These are phyloP conservation scores for Gracilaria gracilis DNA, from an alignment of 23 red algal species.

Conservation along the genomic window DNA sequence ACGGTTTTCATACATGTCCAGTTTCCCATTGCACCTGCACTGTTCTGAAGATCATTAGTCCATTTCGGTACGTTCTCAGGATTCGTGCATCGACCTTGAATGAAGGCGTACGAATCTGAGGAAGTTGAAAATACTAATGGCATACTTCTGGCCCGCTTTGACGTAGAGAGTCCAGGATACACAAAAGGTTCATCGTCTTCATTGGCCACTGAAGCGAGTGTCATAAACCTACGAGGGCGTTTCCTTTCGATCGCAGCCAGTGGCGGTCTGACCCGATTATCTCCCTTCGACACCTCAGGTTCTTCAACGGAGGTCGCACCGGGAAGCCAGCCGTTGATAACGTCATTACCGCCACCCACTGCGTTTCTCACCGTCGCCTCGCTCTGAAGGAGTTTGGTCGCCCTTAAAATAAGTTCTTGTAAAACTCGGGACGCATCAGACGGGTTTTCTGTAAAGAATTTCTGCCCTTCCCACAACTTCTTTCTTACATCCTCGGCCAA, in stretches of 20 bases:
- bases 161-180: neutral
- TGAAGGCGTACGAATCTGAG: slow-evolving; percentile 42
- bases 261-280: slow-evolving; percentile 47
- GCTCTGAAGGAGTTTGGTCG: neutral
- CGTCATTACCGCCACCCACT: neutral
- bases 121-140: slow-evolving; percentile 27
- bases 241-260: slow-evolving; percentile 45
- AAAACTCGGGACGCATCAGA: neutral
- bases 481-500: slow-evolving; percentile 30
- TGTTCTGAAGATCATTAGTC: slow-evolving; percentile 1
- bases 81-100: slow-evolving; percentile 39
- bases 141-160: slow-evolving; percentile 36
- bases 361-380: slow-evolving; percentile 25
- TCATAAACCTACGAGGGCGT: slow-evolving; percentile 55
- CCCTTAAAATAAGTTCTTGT: neutral
- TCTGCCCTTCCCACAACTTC: slow-evolving; percentile 37
- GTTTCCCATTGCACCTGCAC: slow-evolving; percentile 43
- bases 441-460: slow-evolving; percentile 1
- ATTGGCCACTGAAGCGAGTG: slow-evolving; percentile 45
- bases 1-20: slow-evolving; percentile 37
- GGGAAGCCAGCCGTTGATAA: slow-evolving; percentile 37
- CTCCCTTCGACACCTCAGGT: slow-evolving; percentile 29
- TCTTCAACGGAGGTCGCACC: slow-evolving; percentile 58
- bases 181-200: slow-evolving; percentile 31
- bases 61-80: slow-evolving; percentile 4